These are phyloP conservation scores for Chalaropsis thielavioides DNA, from an alignment of 2,329 filamentous ascomycete species.

Conservation along the genomic window DNA sequence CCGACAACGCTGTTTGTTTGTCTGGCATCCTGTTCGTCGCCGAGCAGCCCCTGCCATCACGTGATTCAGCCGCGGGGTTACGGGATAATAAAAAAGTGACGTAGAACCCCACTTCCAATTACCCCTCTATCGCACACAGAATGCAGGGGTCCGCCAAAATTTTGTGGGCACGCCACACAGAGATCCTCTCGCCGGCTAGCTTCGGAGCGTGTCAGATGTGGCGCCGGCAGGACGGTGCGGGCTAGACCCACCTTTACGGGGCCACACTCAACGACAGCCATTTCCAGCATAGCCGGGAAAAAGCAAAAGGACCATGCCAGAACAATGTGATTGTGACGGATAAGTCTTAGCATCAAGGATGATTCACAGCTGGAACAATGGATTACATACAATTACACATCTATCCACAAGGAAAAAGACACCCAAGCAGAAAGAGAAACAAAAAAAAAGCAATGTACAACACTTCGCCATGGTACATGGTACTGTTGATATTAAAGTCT, in stretches of 20 bases:
- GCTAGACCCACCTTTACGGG: not conserved
- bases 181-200: not conserved
- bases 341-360: not conserved
- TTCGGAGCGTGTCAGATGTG: not conserved
- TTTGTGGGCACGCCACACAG: not conserved
- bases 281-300: not conserved
- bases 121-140: slow-evolving; percentile 2
- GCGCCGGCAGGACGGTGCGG: not conserved
- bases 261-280: slow-evolving; percentile 1
- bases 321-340: not conserved
- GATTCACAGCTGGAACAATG: not conserved
- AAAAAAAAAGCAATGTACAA: not conserved
- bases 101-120: not conserved
- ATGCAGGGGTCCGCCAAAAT: not conserved
- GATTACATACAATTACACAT: not conserved
- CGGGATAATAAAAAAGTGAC: not conserved
- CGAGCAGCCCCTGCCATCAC: not conserved
- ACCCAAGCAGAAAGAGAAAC: too few relatives aligned
- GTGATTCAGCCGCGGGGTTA: not conserved
- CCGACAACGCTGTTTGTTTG: not conserved
- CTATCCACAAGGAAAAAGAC: not conserved
- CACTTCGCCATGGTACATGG: not conserved
- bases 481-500: not conserved
- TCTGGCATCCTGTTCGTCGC: not conserved
- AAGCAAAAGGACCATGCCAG: not conserved